Evolutionary conservation across 2,329 filamentous ascomycete species (phyloP).

Genomic region (Xylaria sp.): DNA sequence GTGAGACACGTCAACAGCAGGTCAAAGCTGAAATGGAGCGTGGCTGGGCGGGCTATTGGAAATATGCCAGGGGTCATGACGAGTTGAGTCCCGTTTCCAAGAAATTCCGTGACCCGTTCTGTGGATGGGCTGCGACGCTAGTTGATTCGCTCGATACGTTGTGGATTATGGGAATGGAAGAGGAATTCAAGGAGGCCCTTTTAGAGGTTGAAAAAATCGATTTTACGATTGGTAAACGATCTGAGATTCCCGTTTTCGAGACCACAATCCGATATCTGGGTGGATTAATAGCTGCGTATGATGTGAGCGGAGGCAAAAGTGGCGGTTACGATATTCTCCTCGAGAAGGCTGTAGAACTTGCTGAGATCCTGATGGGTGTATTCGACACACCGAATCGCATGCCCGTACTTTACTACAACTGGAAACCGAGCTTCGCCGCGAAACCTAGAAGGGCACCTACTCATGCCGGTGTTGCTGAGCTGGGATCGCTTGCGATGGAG

Average conservation of each 20-base stretch:
- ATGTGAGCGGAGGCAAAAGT: conserved; percentile 73
- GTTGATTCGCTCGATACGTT: conserved; percentile 75
- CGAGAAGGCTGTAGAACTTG: conserved; percentile 76
- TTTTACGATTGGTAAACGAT: conserved; percentile 75
- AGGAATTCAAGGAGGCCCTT: conserved; percentile 74
- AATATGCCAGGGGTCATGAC: conserved; percentile 85
- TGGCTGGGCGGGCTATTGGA: conserved; percentile 84
- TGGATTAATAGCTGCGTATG: conserved; percentile 85
- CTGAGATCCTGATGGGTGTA: conserved; percentile 75
- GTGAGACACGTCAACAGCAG: conserved; percentile 69
- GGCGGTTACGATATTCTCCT: conserved; percentile 71
- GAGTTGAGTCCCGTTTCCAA: conserved; percentile 81
- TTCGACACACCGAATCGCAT: conserved; percentile 94
- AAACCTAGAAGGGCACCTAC: conserved; percentile 70
- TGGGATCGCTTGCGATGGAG: conserved; percentile 85
- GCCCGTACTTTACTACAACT: conserved; percentile 83
- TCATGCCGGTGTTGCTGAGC: conserved; percentile 71
- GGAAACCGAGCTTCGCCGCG: conserved; percentile 72
- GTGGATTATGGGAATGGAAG: conserved; percentile 76
- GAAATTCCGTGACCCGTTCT: conserved; percentile 80
- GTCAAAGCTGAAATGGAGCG: conserved; percentile 80
- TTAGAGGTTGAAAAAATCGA: conserved; percentile 71
- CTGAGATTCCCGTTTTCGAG: conserved; percentile 88
- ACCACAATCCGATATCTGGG: conserved; percentile 92
- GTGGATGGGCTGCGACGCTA: conserved; percentile 76